These are phyloP conservation scores for Ustilago nuda DNA, from an alignment of 1,284 basidiomycete species.

Conservation along the genomic window DNA sequence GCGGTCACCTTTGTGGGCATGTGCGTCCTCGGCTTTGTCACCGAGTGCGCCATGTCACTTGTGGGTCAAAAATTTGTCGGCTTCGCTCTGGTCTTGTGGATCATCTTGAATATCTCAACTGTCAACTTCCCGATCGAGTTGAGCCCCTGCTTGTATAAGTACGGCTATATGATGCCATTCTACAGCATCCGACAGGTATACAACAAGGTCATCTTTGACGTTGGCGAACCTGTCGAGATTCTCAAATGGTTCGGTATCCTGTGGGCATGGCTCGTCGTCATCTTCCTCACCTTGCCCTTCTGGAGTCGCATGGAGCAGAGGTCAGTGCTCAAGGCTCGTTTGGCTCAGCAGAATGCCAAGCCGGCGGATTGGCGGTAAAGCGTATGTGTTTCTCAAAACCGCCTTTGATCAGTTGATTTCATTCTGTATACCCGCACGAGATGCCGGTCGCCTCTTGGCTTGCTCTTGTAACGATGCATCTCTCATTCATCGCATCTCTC, in stretches of 20 bases:
- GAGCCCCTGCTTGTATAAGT: constrained; percentile 52
- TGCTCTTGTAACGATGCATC: neutral
- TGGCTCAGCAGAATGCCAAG: constrained; percentile 19
- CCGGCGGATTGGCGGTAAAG: neutral
- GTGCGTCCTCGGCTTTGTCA: constrained; percentile 54
- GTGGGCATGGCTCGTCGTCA: constrained; percentile 60
- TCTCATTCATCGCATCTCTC: neutral
- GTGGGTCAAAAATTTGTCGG: constrained; percentile 60
- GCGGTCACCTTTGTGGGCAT: constrained; percentile 56
- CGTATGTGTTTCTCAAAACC: neutral
- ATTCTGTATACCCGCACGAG: neutral
- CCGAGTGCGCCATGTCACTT: constrained; percentile 58
- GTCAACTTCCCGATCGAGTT: constrained; percentile 56
- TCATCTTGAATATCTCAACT: constrained; percentile 63
- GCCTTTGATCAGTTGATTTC: neutral
- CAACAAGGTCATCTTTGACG: constrained; percentile 60
- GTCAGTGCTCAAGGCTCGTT: constrained; percentile 27
- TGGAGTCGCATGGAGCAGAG: constrained; percentile 56
- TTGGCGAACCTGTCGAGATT: constrained; percentile 53
- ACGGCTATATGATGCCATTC: constrained; percentile 64
- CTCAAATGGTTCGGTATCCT: constrained; percentile 65
- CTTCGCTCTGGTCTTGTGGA: constrained; percentile 56
- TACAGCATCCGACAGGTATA: constrained; percentile 61
- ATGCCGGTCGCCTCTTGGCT: too few relatives aligned
- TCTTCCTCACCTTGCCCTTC: constrained; percentile 59